These are phyloP conservation scores for Septoria linicola DNA, from an alignment of 2,329 filamentous ascomycete genomes.

Conservation along the genomic window DNA sequence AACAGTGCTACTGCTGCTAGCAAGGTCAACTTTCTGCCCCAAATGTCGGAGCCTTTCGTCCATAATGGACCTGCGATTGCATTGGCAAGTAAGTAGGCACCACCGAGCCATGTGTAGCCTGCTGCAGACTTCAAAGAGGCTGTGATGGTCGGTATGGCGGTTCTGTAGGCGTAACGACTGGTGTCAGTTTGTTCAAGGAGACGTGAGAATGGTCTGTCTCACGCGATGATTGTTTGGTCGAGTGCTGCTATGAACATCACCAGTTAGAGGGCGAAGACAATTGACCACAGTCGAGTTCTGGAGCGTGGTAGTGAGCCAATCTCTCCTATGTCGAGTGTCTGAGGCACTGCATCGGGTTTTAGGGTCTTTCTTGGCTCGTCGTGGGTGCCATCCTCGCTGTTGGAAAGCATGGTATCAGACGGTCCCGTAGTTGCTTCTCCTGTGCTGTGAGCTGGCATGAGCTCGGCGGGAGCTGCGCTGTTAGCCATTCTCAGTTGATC, in stretches of 20 bases:
- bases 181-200: not conserved
- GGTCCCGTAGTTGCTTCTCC: too few species aligned
- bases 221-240: slow-evolving; percentile 59
- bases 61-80: slow-evolving; percentile 67
- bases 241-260: slow-evolving; percentile 39
- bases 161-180: slow-evolving; percentile 35
- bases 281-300: not conserved
- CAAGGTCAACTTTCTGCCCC: slow-evolving; percentile 56
- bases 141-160: slow-evolving; percentile 65
- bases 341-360: not conserved
- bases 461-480: too few species aligned
- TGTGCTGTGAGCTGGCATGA: too few species aligned
- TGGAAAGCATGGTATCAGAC: too few species aligned
- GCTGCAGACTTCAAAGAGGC: slow-evolving; percentile 62
- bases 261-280: slow-evolving; percentile 2
- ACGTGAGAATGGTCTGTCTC: not conserved
- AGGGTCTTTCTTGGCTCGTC: not conserved
- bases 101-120: slow-evolving; percentile 80
- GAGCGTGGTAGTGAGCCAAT: not conserved
- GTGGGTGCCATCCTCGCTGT: not conserved
- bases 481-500: too few species aligned
- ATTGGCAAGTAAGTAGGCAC: slow-evolving; percentile 68
- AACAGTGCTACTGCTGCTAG: slow-evolving; percentile 51
- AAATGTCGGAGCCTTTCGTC: slow-evolving; percentile 61
- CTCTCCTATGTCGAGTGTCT: not conserved